Evolutionary conservation across 371 early-diverging fungal genomes (phyloP).

Genomic region (Syncephalastrum sp.): DNA sequence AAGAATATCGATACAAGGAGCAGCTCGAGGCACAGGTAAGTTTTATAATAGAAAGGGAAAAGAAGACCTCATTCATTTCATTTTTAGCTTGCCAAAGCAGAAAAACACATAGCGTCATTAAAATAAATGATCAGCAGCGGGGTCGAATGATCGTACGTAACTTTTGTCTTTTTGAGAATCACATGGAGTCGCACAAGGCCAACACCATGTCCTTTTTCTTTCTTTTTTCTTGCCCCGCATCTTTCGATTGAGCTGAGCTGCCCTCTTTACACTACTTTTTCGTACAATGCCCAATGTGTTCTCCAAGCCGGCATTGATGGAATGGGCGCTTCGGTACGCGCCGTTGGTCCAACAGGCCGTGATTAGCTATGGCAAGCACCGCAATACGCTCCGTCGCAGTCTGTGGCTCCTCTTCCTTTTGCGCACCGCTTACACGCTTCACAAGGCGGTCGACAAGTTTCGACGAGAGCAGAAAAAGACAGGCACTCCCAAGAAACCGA

Average conservation of each 20-base stretch:
- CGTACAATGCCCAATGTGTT: conserved; percentile 31
- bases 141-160: too few relatives aligned
- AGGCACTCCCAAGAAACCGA: conserved; percentile 1
- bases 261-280: not conserved
- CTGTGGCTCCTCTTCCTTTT: conserved; percentile 40
- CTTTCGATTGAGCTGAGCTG: too few relatives aligned
- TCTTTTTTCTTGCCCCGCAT: not conserved
- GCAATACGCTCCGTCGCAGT: conserved; percentile 40
- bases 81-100: too few relatives aligned
- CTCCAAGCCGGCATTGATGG: conserved; percentile 26
- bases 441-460: conserved; percentile 19
- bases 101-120: too few relatives aligned
- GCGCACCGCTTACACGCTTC: conserved; percentile 38
- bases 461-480: conserved; percentile 20
- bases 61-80: too few relatives aligned
- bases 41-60: too few relatives aligned
- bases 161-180: too few relatives aligned
- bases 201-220: conserved; percentile 4
- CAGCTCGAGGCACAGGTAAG: conserved; percentile 57
- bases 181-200: too few relatives aligned
- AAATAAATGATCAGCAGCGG: too few relatives aligned
- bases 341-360: conserved; percentile 22
- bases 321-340: conserved; percentile 24
- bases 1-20: conserved; percentile 62
- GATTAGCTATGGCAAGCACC: conserved; percentile 38